Evolutionary conservation across 768 basidiomycete species (phyloP).

Genomic region (Dioszegia crocea): DNA sequence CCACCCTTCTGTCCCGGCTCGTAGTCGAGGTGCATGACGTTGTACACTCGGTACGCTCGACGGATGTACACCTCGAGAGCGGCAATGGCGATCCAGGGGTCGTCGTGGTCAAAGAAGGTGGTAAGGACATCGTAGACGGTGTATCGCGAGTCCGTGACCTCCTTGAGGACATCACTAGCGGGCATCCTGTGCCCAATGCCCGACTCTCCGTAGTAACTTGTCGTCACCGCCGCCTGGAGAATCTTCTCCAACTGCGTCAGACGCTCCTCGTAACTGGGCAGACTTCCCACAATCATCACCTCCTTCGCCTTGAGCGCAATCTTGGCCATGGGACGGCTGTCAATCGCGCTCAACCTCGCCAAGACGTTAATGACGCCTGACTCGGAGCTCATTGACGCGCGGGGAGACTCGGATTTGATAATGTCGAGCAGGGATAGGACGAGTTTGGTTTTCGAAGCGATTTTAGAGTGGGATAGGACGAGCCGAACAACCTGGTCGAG

Average conservation of each 20-base stretch:
- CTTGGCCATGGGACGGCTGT: slow-evolving; percentile 87
- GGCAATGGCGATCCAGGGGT: slow-evolving; percentile 80
- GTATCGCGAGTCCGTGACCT: slow-evolving; percentile 92
- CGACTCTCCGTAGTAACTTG: slow-evolving; percentile 83
- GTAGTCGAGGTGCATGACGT: slow-evolving; percentile 83
- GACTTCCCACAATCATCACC: slow-evolving; percentile 89
- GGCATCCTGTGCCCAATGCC: slow-evolving; percentile 68
- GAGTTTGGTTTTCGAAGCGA: slow-evolving; percentile 83
- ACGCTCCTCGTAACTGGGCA: slow-evolving; percentile 96
- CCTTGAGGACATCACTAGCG: slow-evolving; percentile 77
- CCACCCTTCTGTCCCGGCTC: slow-evolving; percentile 88
- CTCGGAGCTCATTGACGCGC: slow-evolving; percentile 65
- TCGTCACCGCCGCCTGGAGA: slow-evolving; percentile 78
- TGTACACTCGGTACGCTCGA: slow-evolving; percentile 92
- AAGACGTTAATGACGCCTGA: slow-evolving; percentile 70
- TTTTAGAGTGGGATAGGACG: slow-evolving; percentile 93
- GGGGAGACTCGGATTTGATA: slow-evolving; percentile 73
- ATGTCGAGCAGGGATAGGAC: slow-evolving; percentile 81
- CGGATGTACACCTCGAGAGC: slow-evolving; percentile 94
- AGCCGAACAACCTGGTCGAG: slow-evolving; percentile 79
- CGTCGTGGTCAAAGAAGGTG: slow-evolving; percentile 83
- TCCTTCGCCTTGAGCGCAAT: slow-evolving; percentile 95
- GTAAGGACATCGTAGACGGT: slow-evolving; percentile 96
- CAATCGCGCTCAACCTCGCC: slow-evolving; percentile 75
- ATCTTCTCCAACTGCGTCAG: slow-evolving; percentile 89